phyloP scores from a whole-genome alignment of 73 alveolate genomes.

The Tetrahymena borealis region DNA sequence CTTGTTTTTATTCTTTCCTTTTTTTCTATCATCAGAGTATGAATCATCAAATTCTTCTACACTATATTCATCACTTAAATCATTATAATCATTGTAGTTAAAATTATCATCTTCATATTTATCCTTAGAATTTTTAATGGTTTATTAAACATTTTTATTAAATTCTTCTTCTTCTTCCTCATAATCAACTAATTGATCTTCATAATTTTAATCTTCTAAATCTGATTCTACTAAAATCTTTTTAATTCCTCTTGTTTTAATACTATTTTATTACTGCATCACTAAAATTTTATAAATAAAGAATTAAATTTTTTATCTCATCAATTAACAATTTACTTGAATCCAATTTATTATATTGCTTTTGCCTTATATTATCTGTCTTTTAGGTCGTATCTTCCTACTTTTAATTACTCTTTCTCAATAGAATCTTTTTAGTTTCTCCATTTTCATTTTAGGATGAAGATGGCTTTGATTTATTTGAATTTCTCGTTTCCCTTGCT shows the following conservation, averaged over 20 bases:
- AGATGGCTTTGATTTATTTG: not conserved
- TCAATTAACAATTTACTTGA: not conserved
- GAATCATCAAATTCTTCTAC: not conserved
- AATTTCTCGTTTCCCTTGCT: not conserved
- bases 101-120: not conserved
- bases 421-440: not conserved
- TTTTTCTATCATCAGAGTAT: not conserved
- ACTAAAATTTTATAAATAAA: not conserved
- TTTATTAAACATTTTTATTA: not conserved
- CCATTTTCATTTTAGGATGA: not conserved
- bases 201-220: not conserved
- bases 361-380: not conserved
- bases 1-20: not conserved
- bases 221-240: not conserved
- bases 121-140: not conserved
- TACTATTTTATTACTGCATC: not conserved
- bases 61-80: not conserved
- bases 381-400: not conserved
- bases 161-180: not conserved
- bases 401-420: not conserved
- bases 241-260: not conserved
- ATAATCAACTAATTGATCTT: not conserved
- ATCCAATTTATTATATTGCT: not conserved
- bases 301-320: not conserved
- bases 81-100: not conserved